Base-by-base conservation (phyloP, 2,329 filamentous ascomycete genomes). In the Sclerotinia minor region DNA sequence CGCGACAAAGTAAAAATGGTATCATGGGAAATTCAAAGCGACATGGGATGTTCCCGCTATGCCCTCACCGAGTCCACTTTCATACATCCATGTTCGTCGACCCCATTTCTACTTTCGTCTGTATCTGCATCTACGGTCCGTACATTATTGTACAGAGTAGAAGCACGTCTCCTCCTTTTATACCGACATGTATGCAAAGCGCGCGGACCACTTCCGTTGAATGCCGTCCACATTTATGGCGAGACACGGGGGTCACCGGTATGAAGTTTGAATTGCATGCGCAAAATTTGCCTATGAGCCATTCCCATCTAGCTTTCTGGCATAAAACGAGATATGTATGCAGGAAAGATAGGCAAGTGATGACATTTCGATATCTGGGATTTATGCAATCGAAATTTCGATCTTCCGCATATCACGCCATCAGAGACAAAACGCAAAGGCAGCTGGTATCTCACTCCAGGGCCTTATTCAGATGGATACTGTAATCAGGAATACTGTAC, bases 1-100 rank as follows among this genome's bases (percentile, higher is more conserved):
- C 58, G 58, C 58, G 58, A 60, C 9, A 60, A 47, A 49, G 29
- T 24, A 21, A 49, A 60, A 60, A 35, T 49, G 44, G 58, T 19
- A 49, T 60, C 32, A 24, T 60, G 44, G 58, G 44, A 60, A 32
- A 60, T 60, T 47, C 44, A 29, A n/a, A n/a, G n/a, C 24, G 4
- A 26, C 11, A 29, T 35, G n/a, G 26, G 21, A 9, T 32, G 29
- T 60, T 60, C 15, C 45, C 44, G 44, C n/a, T 49, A 17, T 35
- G 21, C 26, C 44, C 49, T 44, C 58, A 59, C 57, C 9, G 41
- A 44, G 26, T 32, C 57, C 57, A 60, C 58, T 49, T 32, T 60
- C 44, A 35, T 24, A 24, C 29, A 49, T 24, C 45, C 58, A 19
- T 49, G 21, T 61, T 50, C 9, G 29, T 38, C 29, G 6, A 50